Evolutionary conservation across 352 stramenopile species (phyloP).

Genomic region (Globisporangium irregulare): DNA sequence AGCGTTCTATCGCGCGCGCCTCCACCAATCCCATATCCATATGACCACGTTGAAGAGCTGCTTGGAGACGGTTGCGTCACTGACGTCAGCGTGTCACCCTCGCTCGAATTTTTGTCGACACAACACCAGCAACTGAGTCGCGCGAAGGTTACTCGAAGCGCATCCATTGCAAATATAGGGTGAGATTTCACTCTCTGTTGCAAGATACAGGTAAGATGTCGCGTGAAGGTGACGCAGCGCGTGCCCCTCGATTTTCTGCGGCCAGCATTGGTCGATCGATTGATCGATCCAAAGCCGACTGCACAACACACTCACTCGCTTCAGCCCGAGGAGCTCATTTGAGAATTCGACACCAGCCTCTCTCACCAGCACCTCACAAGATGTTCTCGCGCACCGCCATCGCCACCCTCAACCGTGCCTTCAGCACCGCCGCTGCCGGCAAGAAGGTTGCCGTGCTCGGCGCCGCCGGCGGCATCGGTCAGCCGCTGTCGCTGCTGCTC

Average conservation of each 20-base stretch:
- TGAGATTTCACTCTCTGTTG: neutral
- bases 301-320: neutral
- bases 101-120: conserved; percentile 11
- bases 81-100: conserved; percentile 7
- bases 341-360: conserved; percentile 17
- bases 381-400: conserved; percentile 23
- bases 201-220: neutral
- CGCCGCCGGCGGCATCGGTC: conserved; percentile 97
- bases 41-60: neutral
- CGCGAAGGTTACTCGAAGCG: neutral
- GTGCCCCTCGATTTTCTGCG: conserved; percentile 13
- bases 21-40: neutral
- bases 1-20: neutral
- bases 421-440: conserved; percentile 52
- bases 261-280: conserved; percentile 10
- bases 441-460: conserved; percentile 88
- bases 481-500: conserved; percentile 97
- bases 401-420: conserved; percentile 34
- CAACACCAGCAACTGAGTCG: conserved; percentile 7
- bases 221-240: conserved; percentile 8
- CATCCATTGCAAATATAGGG: neutral
- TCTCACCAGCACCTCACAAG: conserved; percentile 9
- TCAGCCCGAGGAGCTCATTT: conserved; percentile 13
- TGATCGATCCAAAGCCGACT: neutral
- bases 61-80: neutral